phyloP scores from a whole-genome alignment of 2,329 filamentous ascomycete species.

The Xylariaceae sp. region DNA sequence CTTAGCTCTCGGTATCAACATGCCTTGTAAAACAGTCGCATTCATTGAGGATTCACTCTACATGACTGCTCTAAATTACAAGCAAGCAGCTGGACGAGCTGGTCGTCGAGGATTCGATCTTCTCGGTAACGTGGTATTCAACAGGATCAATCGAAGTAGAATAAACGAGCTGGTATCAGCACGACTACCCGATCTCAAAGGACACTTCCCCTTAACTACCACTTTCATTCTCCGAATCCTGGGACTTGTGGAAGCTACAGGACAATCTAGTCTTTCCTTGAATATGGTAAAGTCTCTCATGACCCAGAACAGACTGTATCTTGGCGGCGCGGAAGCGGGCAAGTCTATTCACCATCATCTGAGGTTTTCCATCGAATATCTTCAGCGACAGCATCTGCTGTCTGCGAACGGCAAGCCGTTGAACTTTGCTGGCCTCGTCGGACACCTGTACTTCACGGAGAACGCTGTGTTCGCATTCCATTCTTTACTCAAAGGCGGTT shows the following conservation, averaged over 20 bases:
- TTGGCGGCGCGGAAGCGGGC: slow-evolving; percentile 63
- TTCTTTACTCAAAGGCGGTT: slow-evolving; percentile 55
- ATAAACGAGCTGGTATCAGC: slow-evolving; percentile 67
- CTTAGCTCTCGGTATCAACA: slow-evolving; percentile 72
- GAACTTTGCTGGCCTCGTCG: slow-evolving; percentile 66
- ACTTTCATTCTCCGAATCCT: slow-evolving; percentile 66
- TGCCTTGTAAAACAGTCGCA: slow-evolving; percentile 77
- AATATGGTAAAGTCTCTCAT: slow-evolving; percentile 61
- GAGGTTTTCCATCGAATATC: slow-evolving; percentile 75
- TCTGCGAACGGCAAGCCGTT: slow-evolving; percentile 56
- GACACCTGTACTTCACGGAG: slow-evolving; percentile 71
- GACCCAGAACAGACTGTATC: slow-evolving; percentile 63
- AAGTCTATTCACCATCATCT: slow-evolving; percentile 69
- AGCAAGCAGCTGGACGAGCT: slow-evolving; percentile 70
- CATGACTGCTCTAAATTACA: slow-evolving; percentile 69
- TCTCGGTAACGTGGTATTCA: slow-evolving; percentile 76
- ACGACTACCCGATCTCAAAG: slow-evolving; percentile 65
- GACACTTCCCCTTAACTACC: slow-evolving; percentile 73
- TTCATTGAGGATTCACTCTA: slow-evolving; percentile 70
- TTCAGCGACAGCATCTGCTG: slow-evolving; percentile 63
- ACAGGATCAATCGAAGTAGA: slow-evolving; percentile 56
- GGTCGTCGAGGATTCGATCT: slow-evolving; percentile 76
- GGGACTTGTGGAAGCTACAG: slow-evolving; percentile 60
- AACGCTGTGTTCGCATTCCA: slow-evolving; percentile 74
- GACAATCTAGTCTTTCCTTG: slow-evolving; percentile 56